phyloP scores from a whole-genome alignment of 768 basidiomycete genomes.

The Lentinula raphanica region DNA sequence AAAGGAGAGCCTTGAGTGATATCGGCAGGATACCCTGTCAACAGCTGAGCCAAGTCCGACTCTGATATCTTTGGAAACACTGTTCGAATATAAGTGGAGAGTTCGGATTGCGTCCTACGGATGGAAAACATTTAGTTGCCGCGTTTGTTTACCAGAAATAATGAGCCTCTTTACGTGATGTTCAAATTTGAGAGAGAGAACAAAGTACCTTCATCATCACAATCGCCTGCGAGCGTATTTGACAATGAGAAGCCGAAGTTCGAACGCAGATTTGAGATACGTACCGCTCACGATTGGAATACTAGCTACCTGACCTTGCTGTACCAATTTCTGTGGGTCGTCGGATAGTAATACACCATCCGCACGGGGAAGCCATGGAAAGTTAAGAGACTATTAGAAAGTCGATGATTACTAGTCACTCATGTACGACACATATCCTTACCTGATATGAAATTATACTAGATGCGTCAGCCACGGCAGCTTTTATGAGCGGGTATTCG shows the following conservation, averaged over 20 bases:
- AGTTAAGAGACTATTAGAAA: slow-evolving; percentile 27
- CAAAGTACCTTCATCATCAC: slow-evolving; percentile 57
- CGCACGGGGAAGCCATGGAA: slow-evolving; percentile 45
- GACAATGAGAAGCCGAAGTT: background rate
- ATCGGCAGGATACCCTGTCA: slow-evolving; percentile 19
- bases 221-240: slow-evolving; percentile 30
- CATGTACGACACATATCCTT: background rate
- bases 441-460: slow-evolving; percentile 40
- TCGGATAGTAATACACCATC: slow-evolving; percentile 46
- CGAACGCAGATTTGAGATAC: background rate
- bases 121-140: background rate
- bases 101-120: slow-evolving; percentile 14
- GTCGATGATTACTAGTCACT: background rate
- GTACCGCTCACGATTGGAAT: slow-evolving; percentile 45
- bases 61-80: slow-evolving; percentile 10
- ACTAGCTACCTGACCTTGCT: slow-evolving; percentile 37
- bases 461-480: slow-evolving; percentile 38
- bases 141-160: background rate
- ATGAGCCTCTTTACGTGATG: slow-evolving; percentile 36
- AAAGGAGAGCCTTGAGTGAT: slow-evolving; percentile 31
- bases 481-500: slow-evolving; percentile 31
- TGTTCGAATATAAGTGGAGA: slow-evolving; percentile 15
- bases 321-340: slow-evolving; percentile 35
- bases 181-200: slow-evolving; percentile 44
- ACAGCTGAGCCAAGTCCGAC: slow-evolving; percentile 6